Evolutionary conservation across 257 asterid species (phyloP).

Genomic region (Solanum bulbocastanum): DNA sequence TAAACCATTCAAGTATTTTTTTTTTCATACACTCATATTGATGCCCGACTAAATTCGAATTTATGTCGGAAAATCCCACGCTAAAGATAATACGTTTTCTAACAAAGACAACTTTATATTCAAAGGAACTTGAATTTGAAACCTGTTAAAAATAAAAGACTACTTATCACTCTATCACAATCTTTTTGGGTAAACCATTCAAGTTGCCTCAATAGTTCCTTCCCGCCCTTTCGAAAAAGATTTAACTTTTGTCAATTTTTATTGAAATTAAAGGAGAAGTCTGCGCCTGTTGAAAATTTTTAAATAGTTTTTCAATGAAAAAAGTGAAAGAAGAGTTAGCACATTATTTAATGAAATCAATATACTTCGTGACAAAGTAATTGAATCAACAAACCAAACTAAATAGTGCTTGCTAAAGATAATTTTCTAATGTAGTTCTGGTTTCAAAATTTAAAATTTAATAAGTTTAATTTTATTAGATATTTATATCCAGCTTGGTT

Average conservation of each 20-base stretch:
- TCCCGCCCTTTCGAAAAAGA: conserved; percentile 22
- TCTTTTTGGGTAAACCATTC: neutral
- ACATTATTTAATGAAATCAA: neutral
- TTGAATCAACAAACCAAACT: neutral
- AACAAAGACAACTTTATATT: too few relatives aligned
- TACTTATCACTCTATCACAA: too few relatives aligned
- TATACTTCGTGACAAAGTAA: neutral
- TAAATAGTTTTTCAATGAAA: neutral
- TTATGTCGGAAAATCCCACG: neutral
- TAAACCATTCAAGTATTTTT: neutral
- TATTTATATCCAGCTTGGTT: neutral
- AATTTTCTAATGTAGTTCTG: neutral
- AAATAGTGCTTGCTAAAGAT: neutral
- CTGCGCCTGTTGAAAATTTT: neutral
- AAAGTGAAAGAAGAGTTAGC: neutral
- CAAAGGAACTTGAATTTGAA: too few relatives aligned
- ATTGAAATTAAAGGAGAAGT: neutral
- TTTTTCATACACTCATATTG: neutral
- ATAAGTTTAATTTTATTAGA: neutral
- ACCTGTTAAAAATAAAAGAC: neutral
- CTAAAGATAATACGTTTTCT: neutral
- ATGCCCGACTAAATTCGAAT: rapidly evolving
- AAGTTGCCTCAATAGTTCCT: conserved; percentile 3
- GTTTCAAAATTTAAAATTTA: neutral
- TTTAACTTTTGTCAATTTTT: neutral